Conservation (phyloP, 441 rosid species). For the Rhodomyrtus psidioides region DNA sequence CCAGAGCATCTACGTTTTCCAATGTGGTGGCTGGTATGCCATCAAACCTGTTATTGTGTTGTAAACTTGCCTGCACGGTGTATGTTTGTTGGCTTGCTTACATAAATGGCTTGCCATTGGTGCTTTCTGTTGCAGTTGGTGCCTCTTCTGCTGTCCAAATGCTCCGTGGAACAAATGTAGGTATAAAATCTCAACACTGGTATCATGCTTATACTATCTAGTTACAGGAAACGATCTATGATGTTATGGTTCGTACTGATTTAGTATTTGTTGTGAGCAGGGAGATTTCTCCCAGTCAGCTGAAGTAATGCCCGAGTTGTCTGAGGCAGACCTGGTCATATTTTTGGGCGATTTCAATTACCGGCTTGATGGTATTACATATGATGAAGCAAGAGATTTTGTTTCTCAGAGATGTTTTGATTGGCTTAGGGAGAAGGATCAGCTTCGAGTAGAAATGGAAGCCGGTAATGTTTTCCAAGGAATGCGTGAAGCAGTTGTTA, state of each 20-base stretch:
- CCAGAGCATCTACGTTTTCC: slow-evolving; percentile 52
- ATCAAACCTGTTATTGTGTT: slow-evolving; percentile 56
- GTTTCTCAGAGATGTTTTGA: slow-evolving; percentile 98
- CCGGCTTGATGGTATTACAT: slow-evolving; percentile 90
- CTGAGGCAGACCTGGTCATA: slow-evolving; percentile 95
- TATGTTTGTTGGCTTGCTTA: slow-evolving; percentile 56
- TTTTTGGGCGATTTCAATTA: slow-evolving; percentile 96
- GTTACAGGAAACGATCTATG: background rate
- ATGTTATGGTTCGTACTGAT: background rate
- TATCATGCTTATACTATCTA: background rate
- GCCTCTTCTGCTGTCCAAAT: slow-evolving; percentile 53
- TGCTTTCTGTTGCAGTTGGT: slow-evolving; percentile 78
- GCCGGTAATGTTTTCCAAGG: slow-evolving; percentile 97
- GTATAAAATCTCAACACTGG: slow-evolving; percentile 8
- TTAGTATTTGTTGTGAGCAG: slow-evolving; percentile 27
- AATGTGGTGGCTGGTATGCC: slow-evolving; percentile 73
- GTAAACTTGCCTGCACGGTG: slow-evolving; percentile 47
- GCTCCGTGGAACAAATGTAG: slow-evolving; percentile 57
- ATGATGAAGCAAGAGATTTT: slow-evolving; percentile 97
- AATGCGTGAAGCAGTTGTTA: slow-evolving; percentile 92
- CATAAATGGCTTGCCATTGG: slow-evolving; percentile 44
- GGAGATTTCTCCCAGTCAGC: slow-evolving; percentile 37
- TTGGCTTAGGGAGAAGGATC: slow-evolving; percentile 99
- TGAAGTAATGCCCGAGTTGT: slow-evolving; percentile 71
- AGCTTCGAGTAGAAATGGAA: slow-evolving; percentile 93